Evolutionary conservation across 2,329 filamentous ascomycete genomes (phyloP).

Genomic region (Paraphaeosphaeria sporulosa): DNA sequence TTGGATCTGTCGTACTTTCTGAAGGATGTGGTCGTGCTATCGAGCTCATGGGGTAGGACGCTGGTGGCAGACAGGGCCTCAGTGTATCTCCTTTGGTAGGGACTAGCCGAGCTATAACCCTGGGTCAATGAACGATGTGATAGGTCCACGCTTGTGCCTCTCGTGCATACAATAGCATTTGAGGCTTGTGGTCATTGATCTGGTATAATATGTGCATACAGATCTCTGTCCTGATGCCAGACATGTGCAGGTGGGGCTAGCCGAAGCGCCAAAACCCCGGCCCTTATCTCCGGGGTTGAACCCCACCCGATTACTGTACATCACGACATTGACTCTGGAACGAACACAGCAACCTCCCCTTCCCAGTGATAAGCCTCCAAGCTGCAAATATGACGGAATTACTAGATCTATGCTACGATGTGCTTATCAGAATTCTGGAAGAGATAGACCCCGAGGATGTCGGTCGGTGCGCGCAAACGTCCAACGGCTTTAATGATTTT

Average conservation of each 20-base stretch:
- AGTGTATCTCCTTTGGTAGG: too few relatives aligned
- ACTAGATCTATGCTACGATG: constrained; percentile 46
- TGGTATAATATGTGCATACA: too few relatives aligned
- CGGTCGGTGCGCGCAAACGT: constrained; percentile 39
- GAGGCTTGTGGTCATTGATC: too few relatives aligned
- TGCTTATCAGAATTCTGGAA: constrained; percentile 43
- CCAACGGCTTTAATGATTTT: constrained; percentile 57
- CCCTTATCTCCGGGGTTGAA: not conserved
- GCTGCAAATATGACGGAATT: constrained; percentile 28
- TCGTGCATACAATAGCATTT: too few relatives aligned
- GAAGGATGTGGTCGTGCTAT: constrained; percentile 61
- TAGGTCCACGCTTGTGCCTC: too few relatives aligned
- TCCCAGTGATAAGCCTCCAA: not conserved
- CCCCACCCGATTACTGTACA: not conserved
- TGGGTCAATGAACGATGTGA: too few relatives aligned
- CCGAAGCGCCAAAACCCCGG: too few relatives aligned
- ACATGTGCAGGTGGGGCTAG: not conserved
- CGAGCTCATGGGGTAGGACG: constrained; percentile 61
- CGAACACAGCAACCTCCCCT: not conserved
- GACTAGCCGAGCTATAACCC: too few relatives aligned
- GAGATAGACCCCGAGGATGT: constrained; percentile 42
- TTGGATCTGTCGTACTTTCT: constrained; percentile 61
- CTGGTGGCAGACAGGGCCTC: constrained; percentile 30
- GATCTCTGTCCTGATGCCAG: too few relatives aligned
- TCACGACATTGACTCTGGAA: not conserved